Base-by-base conservation (phyloP, 2,329 filamentous ascomycete genomes). In the Pestalotiopsis sp. region DNA sequence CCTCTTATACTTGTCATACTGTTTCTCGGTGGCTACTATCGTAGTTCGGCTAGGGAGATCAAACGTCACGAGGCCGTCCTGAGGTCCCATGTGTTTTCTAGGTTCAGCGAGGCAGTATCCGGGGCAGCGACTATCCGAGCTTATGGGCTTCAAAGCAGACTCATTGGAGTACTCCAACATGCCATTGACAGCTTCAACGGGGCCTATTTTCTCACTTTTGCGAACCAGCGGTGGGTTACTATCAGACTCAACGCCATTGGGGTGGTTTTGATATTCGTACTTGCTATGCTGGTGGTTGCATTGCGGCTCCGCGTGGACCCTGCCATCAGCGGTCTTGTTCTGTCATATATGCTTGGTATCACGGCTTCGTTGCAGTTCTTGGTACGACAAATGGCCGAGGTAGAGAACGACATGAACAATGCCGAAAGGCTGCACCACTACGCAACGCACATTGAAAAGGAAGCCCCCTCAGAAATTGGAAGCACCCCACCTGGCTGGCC, bases 331-430 rank as follows among this genome's bases (percentile, higher is more conserved):
- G 96, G 95, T 23, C 84, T 98, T 52, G 94, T 98, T 0, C 86
- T 99, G 23, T 96, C 93, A 60, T 98, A 98, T 80, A 97, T 98
- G 76, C 86, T 99, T 20, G 89, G 92, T 14, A 97, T 98, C 75
- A 94, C 97, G 20, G 93, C 97, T 79, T 94, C 97, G 92, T 91
- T 98, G 72, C 95, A 98, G 78, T 98, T 98, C 80, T 95, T 94
- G 0, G 93, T 98, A 20, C 90, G 96, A 20, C 95, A 98, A 80
- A 86, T 98, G 7, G 95, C 95, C 31, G 95, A 98, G 80, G 94
- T 98, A 7, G 95, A 98, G 80, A 98, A 98, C 81, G 94, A 94
- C 77, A 98, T 98, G 95, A 98, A 98, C 79, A 91, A 95, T 0
- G 96, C 96, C 0, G 95, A 98, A 81, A 91, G 96, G 63, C 85